phyloP scores from a whole-genome alignment of 1,284 basidiomycete genomes.

The Porodaedalea pini region DNA sequence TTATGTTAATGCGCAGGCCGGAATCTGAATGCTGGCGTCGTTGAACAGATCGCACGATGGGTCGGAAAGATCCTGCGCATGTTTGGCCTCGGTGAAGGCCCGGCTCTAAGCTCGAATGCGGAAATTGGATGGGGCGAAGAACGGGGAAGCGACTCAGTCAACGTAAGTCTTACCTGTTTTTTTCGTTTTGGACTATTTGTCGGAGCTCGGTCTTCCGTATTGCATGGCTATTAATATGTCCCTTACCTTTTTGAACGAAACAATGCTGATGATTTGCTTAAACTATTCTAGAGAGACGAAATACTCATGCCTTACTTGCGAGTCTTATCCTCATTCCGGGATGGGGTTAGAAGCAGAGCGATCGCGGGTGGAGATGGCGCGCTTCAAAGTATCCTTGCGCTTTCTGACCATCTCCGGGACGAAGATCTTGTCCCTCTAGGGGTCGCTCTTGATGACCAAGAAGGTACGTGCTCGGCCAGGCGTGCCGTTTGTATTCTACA shows the following conservation, averaged over 20 bases:
- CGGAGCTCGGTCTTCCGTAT: background rate
- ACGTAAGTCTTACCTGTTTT: constrained; percentile 47
- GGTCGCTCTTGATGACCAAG: constrained; percentile 95
- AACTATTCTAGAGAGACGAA: constrained; percentile 64
- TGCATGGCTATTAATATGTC: background rate
- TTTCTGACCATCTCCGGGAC: constrained; percentile 90
- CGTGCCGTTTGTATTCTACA: constrained; percentile 12
- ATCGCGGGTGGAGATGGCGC: constrained; percentile 67
- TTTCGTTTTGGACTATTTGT: background rate
- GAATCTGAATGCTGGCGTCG: constrained; percentile 65
- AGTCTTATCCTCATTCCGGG: constrained; percentile 86
- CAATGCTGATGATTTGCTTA: background rate
- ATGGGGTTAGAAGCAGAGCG: constrained; percentile 81
- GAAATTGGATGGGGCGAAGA: constrained; percentile 76
- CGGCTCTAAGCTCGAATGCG: constrained; percentile 29
- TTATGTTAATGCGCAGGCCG: constrained; percentile 72
- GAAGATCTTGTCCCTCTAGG: constrained; percentile 89
- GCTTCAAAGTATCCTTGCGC: constrained; percentile 72
- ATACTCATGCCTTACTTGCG: constrained; percentile 88
- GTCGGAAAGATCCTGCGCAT: constrained; percentile 87
- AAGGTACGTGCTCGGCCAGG: constrained; percentile 49
- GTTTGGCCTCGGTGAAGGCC: constrained; percentile 91
- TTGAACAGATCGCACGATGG: constrained; percentile 81
- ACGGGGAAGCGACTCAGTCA: constrained; percentile 39
- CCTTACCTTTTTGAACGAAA: background rate